phyloP scores from a whole-genome alignment of 495 filamentous ascomycete genomes.

The Aspergillus nidulans region DNA sequence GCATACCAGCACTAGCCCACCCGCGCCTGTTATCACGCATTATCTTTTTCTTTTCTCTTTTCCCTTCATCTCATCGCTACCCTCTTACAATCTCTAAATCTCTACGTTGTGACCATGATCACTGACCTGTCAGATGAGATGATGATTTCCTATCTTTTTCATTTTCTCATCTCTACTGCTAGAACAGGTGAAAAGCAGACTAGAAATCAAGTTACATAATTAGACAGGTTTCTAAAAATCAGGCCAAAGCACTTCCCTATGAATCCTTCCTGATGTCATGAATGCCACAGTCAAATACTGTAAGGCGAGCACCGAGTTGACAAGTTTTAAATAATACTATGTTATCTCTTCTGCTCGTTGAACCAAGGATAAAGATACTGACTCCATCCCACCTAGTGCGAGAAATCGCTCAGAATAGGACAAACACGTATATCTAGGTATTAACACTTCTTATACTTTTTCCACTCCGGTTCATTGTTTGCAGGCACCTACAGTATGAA shows the following conservation, averaged over 20 bases:
- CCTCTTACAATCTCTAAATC: background rate
- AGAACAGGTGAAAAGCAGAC: background rate
- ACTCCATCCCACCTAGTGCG: background rate
- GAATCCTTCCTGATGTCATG: no score
- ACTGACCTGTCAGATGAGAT: constrained; percentile 6
- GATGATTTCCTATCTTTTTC: background rate
- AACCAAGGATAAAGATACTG: background rate
- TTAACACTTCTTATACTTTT: background rate
- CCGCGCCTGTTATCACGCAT: constrained; percentile 3
- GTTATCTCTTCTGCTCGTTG: background rate
- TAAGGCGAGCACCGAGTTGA: background rate
- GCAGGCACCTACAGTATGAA: background rate
- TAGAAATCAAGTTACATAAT: background rate
- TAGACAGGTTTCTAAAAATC: no score
- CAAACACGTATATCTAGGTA: background rate
- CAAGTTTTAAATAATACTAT: background rate
- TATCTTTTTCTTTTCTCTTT: constrained; percentile 2
- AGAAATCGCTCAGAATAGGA: background rate
- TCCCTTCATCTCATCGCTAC: background rate
- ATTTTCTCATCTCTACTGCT: background rate
- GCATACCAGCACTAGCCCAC: constrained; percentile 18
- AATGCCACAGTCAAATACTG: no score
- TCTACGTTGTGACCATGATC: constrained; percentile 8
- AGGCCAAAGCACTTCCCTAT: no score
- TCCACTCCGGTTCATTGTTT: background rate